Conservation (phyloP, 768 basidiomycete genomes). For the Strobilomyces confusus region DNA sequence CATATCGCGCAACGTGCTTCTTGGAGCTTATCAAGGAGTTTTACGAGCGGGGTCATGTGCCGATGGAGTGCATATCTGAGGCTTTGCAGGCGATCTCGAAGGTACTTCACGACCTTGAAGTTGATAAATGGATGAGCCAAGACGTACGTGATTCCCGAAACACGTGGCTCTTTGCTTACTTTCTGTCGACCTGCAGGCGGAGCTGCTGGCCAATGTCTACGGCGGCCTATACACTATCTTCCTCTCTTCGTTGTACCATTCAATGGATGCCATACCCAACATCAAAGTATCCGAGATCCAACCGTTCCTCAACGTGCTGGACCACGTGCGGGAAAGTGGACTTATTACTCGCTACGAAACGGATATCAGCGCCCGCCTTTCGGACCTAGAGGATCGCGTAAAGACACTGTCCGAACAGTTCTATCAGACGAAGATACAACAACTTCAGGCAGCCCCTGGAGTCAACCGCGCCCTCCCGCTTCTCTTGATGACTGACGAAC, state of each 20-base stretch:
- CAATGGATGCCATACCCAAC: conserved; percentile 71
- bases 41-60: conserved; percentile 87
- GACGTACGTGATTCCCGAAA: conserved; percentile 58
- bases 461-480: conserved; percentile 80
- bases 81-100: conserved; percentile 73
- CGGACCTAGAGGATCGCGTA: conserved; percentile 65
- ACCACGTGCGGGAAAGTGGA: conserved; percentile 64
- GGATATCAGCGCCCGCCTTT: conserved; percentile 63
- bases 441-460: conserved; percentile 64
- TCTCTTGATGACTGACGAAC: conserved; percentile 79
- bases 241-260: conserved; percentile 78
- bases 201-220: conserved; percentile 64
- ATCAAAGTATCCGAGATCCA: conserved; percentile 69
- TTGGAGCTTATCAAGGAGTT: conserved; percentile 81
- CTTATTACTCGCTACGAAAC: conserved; percentile 71
- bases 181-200: conserved; percentile 41
- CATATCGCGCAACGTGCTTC: conserved; percentile 76
- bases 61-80: conserved; percentile 92
- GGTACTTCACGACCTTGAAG: conserved; percentile 62
- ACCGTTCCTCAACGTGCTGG: conserved; percentile 62
- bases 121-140: conserved; percentile 72
- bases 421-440: conserved; percentile 60
- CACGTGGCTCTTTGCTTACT: conserved; percentile 3
- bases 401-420: conserved; percentile 54
- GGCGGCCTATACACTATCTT: conserved; percentile 82